A percentile compares a stretch with the other conserved stretches of the same genome.
Conservation (phyloP, 2,329 filamentous ascomycete species). For the Aspergillus thermomutatus region DNA sequence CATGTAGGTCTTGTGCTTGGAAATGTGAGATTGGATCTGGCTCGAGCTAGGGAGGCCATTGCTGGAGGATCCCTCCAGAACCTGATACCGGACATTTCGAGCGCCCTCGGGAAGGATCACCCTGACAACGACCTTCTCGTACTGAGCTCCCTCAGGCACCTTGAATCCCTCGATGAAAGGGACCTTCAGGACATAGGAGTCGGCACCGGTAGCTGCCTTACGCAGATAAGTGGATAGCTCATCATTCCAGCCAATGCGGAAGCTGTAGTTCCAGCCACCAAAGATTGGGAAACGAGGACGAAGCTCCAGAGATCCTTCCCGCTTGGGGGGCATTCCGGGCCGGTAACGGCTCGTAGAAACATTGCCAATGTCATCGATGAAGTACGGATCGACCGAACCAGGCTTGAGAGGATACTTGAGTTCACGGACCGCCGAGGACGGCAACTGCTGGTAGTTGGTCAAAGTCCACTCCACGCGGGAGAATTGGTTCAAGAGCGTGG, state of each 20-base stretch:
- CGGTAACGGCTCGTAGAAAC: constrained; percentile 91
- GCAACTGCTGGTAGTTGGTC: constrained; percentile 70
- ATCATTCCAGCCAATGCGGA: constrained; percentile 93
- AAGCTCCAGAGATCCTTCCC: constrained; percentile 80
- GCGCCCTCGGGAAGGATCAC: constrained; percentile 90
- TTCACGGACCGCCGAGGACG: constrained; percentile 74
- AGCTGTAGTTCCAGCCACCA: constrained; percentile 97
- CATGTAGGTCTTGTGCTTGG: constrained; percentile 82
- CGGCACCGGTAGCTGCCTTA: constrained; percentile 52
- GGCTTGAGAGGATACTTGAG: constrained; percentile 74
- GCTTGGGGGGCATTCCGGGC: constrained; percentile 56
- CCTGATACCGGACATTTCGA: constrained; percentile 59
- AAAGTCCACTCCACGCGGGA: constrained; percentile 74
- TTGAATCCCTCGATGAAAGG: constrained; percentile 93
- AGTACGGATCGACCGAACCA: constrained; percentile 85
- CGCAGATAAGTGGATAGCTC: constrained; percentile 75
- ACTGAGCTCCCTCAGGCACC: constrained; percentile 79
- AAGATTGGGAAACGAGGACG: constrained; percentile 96
- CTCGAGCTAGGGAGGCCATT: constrained; percentile 66
- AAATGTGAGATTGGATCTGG: constrained; percentile 53
- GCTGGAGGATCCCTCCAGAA: constrained; percentile 64
- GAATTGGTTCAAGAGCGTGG: constrained; percentile 70
- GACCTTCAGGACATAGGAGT: constrained; percentile 81
- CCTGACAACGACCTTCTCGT: constrained; percentile 73
- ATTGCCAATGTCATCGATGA: constrained; percentile 93